Base-by-base conservation (phyloP, 2,329 filamentous ascomycete species). In the Aspergillus eucalypticola region DNA sequence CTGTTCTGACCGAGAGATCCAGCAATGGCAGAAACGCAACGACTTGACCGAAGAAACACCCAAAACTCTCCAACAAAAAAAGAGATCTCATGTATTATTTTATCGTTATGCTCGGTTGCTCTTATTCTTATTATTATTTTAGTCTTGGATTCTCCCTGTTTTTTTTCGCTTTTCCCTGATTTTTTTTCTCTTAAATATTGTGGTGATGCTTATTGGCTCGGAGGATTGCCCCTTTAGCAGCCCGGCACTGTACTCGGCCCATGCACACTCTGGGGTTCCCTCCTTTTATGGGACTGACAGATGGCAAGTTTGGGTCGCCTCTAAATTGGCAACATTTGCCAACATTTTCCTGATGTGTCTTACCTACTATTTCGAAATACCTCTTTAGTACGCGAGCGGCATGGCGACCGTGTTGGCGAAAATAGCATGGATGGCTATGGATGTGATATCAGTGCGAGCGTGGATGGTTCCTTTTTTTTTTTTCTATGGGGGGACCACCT, bases 1-100 rank as follows among this genome's bases (percentile, higher is more conserved):
- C 61, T 63, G 58, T 60, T 67, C 63, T 29, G 48, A 59, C 61
- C 60, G 61, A 59, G 61, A 59, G 56, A 60, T 61, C 50, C 60
- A 48, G 60, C 48, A 38, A 35, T 32, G 51, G 53, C 32, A 35
- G 49, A 46, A 55, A 49, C 17, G 27, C 46, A 42, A 54, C 50
- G 29, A 50, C 27, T 35, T 23, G 53, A 51, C 56, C 13, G 39
- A 57, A 63, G 50, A 60, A 63, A 64, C 54, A 53, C 52, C 55
- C 56, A 62, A 60, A 58, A 54, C 32, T 21, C 23, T 19, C n/a
- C 29, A 19, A 29, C 29, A n/a, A 29, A 35, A 35, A 56, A 60
- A 54, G 57, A 60, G 59, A 61, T 27, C 29, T 46, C 62, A 57
- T 65, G 58, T 65, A 64, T 56, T 56, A 49, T 57, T 58, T 52